phyloP scores from a whole-genome alignment of 169 alveolate species.

The Cryptosporidium ubiquitum region DNA sequence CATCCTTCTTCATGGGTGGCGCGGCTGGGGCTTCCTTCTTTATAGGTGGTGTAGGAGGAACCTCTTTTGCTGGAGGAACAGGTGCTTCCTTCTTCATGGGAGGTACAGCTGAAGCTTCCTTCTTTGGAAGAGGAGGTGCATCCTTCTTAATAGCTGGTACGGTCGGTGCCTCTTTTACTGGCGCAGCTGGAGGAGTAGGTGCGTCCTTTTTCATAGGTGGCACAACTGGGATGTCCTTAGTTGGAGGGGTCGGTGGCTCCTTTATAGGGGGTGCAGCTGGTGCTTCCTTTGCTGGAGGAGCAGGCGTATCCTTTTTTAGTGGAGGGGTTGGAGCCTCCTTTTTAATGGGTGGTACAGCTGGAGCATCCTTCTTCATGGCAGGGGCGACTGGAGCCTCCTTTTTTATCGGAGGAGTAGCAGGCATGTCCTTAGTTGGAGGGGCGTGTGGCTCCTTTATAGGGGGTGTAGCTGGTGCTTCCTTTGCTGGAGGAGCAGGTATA shows the following conservation, averaged over 20 bases:
- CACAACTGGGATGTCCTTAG: not conserved
- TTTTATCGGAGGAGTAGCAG: not conserved
- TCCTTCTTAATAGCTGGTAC: slow-evolving; percentile 3
- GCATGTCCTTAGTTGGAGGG: not conserved
- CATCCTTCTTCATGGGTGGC: not conserved
- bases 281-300: not conserved
- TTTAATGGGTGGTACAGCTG: slow-evolving; percentile 9
- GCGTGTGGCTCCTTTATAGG: not conserved
- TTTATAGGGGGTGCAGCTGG: slow-evolving; percentile 2
- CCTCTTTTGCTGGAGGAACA: not conserved
- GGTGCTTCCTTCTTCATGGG: slow-evolving; percentile 16
- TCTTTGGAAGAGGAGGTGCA: slow-evolving; percentile 1
- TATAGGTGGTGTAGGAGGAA: not conserved
- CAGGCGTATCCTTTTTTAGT: not conserved
- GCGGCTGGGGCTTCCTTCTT: slow-evolving; percentile 25
- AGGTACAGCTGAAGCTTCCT: slow-evolving; percentile 26
- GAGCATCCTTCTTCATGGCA: not conserved
- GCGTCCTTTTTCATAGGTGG: not conserved
- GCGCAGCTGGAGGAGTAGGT: not conserved
- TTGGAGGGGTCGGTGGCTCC: not conserved
- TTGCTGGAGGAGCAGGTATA: not conserved
- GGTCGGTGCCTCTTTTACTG: not conserved
- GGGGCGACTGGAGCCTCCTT: slow-evolving; percentile 6
- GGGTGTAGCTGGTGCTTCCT: not conserved
- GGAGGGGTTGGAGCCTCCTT: slow-evolving; percentile 29